A percentile compares a stretch with the other conserved stretches of the same genome.
These are phyloP conservation scores for Aspergillus fischeri DNA, from an alignment of 2,329 filamentous ascomycete genomes.

Conservation along the genomic window DNA sequence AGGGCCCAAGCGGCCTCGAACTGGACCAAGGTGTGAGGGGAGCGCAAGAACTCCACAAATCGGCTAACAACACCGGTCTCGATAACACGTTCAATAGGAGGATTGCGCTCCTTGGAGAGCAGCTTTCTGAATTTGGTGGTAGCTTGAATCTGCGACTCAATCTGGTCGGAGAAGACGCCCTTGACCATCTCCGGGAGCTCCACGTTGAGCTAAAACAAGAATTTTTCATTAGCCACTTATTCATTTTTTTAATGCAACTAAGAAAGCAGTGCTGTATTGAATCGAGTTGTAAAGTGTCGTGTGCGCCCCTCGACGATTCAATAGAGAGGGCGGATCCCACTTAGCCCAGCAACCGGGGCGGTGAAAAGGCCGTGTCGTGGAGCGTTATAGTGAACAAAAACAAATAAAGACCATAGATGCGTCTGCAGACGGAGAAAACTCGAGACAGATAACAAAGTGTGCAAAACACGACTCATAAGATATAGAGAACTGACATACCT, in stretches of 20 bases:
- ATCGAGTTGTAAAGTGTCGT: neutral
- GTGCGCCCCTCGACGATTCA: neutral
- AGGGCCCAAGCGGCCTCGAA: slow-evolving; percentile 99
- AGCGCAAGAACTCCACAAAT: slow-evolving; percentile 97
- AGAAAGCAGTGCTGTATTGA: neutral
- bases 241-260: slow-evolving; percentile 1
- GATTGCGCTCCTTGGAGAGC: slow-evolving; percentile 97
- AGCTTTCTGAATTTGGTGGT: slow-evolving; percentile 99
- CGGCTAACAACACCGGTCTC: slow-evolving; percentile 96
- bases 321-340: neutral
- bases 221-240: slow-evolving; percentile 15
- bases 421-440: neutral
- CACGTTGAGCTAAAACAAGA: slow-evolving; percentile 71
- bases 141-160: slow-evolving; percentile 93
- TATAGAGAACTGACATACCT: slow-evolving; percentile 60
- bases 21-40: slow-evolving; percentile 94
- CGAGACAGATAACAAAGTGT: slow-evolving; percentile 1
- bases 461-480: slow-evolving; percentile 17
- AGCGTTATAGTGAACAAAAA: slow-evolving; percentile 22
- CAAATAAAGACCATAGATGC: slow-evolving; percentile 14
- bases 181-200: slow-evolving; percentile 97
- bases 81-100: slow-evolving; percentile 97
- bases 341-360: slow-evolving; percentile 24
- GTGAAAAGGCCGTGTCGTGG: slow-evolving; percentile 30
- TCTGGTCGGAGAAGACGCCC: slow-evolving; percentile 97